phyloP scores from a whole-genome alignment of 371 early-diverging fungal genomes.

The Mortierella sp. region DNA sequence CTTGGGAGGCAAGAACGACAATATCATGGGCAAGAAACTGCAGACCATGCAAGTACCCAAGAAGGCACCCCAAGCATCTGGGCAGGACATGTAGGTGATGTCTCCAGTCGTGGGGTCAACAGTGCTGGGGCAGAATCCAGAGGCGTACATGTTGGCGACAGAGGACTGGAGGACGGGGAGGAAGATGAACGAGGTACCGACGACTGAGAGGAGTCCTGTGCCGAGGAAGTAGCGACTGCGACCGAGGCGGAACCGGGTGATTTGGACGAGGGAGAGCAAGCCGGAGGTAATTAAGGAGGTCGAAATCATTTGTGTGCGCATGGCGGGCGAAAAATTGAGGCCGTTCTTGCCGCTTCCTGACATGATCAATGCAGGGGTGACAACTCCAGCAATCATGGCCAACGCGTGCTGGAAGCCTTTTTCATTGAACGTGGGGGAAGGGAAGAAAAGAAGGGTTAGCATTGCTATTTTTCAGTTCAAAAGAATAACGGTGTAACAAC shows the following conservation, averaged over 20 bases:
- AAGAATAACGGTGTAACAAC: neutral
- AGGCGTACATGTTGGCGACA: conserved; percentile 56
- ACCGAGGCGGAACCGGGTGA: conserved; percentile 69
- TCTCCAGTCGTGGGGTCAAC: conserved; percentile 60
- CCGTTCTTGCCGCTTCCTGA: conserved; percentile 64
- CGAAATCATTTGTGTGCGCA: conserved; percentile 68
- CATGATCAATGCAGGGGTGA: conserved; percentile 72
- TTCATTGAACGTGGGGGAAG: neutral
- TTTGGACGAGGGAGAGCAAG: conserved; percentile 66
- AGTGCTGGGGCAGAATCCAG: conserved; percentile 30
- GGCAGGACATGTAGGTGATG: conserved; percentile 63
- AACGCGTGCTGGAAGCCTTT: conserved; percentile 71
- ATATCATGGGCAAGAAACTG: conserved; percentile 65
- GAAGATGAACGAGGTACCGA: conserved; percentile 70
- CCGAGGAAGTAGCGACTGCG: conserved; percentile 64
- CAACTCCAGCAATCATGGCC: conserved; percentile 73
- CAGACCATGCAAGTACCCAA: conserved; percentile 74
- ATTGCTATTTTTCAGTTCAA: neutral
- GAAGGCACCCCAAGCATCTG: conserved; percentile 71
- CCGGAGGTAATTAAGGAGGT: conserved; percentile 72
- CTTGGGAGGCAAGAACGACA: conserved; percentile 70
- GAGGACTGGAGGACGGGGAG: conserved; percentile 61
- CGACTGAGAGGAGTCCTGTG: conserved; percentile 70
- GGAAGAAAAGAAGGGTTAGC: neutral
- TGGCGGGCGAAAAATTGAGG: conserved; percentile 63